phyloP scores from a whole-genome alignment of 345 rosid genomes.

The Linum usitatissimum region DNA sequence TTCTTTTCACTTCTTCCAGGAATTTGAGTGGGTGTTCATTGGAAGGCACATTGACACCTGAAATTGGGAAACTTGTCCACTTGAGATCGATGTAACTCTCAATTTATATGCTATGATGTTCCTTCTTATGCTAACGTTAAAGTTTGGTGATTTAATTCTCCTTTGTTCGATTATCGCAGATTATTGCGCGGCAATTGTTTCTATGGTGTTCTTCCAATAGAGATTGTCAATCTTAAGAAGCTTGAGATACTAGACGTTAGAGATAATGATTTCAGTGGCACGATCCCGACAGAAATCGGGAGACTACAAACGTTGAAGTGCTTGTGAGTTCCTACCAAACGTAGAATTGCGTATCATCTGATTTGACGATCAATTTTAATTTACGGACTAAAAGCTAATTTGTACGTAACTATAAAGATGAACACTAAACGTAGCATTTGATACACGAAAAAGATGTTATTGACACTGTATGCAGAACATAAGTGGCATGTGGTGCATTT shows the following conservation, averaged over 20 bases:
- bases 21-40: constrained; percentile 49
- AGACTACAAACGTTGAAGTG: constrained; percentile 34
- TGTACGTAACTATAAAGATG: too few relatives aligned
- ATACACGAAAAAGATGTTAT: too few relatives aligned
- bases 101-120: constrained; percentile 4
- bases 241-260: constrained; percentile 61
- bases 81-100: constrained; percentile 61
- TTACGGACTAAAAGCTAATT: too few relatives aligned
- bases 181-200: constrained; percentile 43
- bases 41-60: constrained; percentile 66
- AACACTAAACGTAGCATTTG: too few relatives aligned
- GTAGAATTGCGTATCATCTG: neutral
- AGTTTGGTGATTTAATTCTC: neutral
- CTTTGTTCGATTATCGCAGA: constrained; percentile 16
- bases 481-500: too few relatives aligned
- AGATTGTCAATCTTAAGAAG: constrained; percentile 42
- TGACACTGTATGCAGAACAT: too few relatives aligned
- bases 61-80: constrained; percentile 54
- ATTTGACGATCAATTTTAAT: too few relatives aligned
- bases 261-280: constrained; percentile 56
- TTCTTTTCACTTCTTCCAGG: constrained; percentile 27
- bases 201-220: constrained; percentile 57
- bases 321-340: constrained; percentile 42
- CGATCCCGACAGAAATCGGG: constrained; percentile 49
- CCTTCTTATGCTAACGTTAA: neutral